Evolutionary conservation across 2,329 filamentous ascomycete genomes (phyloP), one percentile per base, ranked within the genome.

Genomic region (Pyricularia sp.): DNA sequence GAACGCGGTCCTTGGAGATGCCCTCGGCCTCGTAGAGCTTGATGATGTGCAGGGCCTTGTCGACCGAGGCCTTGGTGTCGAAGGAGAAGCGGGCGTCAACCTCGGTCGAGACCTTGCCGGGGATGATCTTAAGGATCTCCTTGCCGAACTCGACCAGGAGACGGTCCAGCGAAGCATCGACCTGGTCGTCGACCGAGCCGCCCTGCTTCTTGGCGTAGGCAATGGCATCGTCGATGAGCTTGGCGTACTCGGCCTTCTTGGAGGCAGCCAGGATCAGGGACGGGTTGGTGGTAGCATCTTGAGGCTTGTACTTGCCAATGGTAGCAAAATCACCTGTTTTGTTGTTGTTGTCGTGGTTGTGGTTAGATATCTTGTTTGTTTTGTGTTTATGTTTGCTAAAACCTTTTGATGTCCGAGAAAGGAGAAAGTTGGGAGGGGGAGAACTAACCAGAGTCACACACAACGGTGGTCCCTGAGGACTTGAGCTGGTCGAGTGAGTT

Each of bases 241-340:
- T 88, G 74, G 90, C 91, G 79, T 97, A 97, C 80, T 97, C 93
- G 77, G 90, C 76, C 87, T 97, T 97, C 86, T 99, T 97, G 76
- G 94, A 93, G 69, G 94, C 94, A 71, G 93, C 93, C 76, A 99
- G 89, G 80, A 99, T 97, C 77, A 99, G 85, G 69, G 94, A 97
- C 67, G 94, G 94, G 88, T 99, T 99, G 83, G 94, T 99, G 78
- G 94, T 99, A 75, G 94, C 94, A 90, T 99, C 94, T 85, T 99
- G 93, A 70, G 94, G 94, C 88, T 96, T 96, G 88, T 99, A 99
- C 84, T 97, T 97, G 84, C 84, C 93, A 78, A 99, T 99, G 79
- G 93, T 61, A 74, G 84, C 86, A 79, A 91, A 91, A 81, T 91
- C 88, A 83, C 87, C 94, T 79, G 93, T 96, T 83, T 99, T 94